These are phyloP conservation scores for Tubosaeta sp. DNA, from an alignment of 768 basidiomycete genomes.

Conservation along the genomic window DNA sequence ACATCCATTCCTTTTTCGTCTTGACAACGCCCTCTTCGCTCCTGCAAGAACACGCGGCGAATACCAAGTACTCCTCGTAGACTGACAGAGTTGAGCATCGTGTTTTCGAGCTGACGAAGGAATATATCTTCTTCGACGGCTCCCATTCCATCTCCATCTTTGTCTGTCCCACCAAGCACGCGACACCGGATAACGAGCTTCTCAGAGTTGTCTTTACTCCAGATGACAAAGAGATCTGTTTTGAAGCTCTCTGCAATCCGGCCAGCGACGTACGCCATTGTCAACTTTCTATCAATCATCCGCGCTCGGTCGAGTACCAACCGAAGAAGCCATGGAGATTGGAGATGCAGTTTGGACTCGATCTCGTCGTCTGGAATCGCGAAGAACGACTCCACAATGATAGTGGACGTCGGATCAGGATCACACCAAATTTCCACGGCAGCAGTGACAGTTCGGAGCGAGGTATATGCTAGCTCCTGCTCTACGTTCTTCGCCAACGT, in stretches of 20 bases:
- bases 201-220: constrained; percentile 98
- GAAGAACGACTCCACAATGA: constrained; percentile 99
- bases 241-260: constrained; percentile 94
- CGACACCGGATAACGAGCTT: constrained; percentile 97
- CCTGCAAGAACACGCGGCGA: constrained; percentile 87
- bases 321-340: constrained; percentile 97
- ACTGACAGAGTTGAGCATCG: constrained; percentile 92
- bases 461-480: constrained; percentile 91
- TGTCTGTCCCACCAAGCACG: constrained; percentile 78
- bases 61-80: constrained; percentile 91
- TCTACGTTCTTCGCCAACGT: constrained; percentile 81
- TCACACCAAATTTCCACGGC: constrained; percentile 99
- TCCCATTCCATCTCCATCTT: constrained; percentile 77
- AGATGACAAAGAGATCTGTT: constrained; percentile 94
- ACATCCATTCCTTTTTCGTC: constrained; percentile 78
- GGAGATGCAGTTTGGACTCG: constrained; percentile 82
- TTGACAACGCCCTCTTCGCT: constrained; percentile 65
- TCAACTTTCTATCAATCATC: constrained; percentile 96
- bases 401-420: constrained; percentile 84
- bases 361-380: constrained; percentile 98
- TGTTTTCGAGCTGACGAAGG: constrained; percentile 92
- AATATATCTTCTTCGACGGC: constrained; percentile 90
- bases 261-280: constrained; percentile 91
- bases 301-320: constrained; percentile 94
- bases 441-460: constrained; percentile 88